phyloP scores from a whole-genome alignment of 202 grass and related monocot species.

The Alloteropsis angusta region DNA sequence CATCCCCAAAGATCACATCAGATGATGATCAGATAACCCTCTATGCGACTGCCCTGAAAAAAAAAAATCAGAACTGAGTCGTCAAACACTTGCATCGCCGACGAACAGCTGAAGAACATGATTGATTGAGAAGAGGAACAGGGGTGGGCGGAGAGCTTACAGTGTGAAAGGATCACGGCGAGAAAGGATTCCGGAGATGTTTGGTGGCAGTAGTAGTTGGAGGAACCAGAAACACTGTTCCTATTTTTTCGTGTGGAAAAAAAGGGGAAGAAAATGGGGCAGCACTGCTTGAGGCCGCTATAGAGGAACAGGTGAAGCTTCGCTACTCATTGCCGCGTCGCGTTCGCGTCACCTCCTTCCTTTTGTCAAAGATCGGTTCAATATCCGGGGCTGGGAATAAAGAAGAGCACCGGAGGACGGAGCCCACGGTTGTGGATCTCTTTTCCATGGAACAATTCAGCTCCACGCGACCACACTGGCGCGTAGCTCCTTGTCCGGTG shows the following conservation, averaged over 20 bases:
- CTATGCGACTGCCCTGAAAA: neutral
- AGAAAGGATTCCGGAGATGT: neutral
- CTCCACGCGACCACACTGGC: neutral
- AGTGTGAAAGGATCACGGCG: neutral
- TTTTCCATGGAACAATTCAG: neutral
- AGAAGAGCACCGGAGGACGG: neutral
- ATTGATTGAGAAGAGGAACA: neutral
- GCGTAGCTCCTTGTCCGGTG: neutral
- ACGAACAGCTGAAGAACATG: neutral
- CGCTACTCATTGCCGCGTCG: neutral
- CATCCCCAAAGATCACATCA: neutral
- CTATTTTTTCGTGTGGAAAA: neutral
- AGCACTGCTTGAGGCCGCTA: neutral
- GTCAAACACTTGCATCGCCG: neutral
- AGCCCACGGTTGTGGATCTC: neutral
- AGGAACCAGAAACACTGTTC: neutral
- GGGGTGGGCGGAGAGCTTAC: neutral
- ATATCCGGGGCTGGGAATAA: conserved; percentile 19
- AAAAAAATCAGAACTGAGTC: neutral
- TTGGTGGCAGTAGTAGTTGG: conserved; percentile 18
- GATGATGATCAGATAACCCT: neutral
- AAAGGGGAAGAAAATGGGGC: neutral
- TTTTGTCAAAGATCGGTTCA: conserved; percentile 17
- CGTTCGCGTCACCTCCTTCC: neutral
- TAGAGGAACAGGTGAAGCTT: neutral